Conservation (phyloP, 208 protist genomes). For the Hexamita inflata region DNA sequence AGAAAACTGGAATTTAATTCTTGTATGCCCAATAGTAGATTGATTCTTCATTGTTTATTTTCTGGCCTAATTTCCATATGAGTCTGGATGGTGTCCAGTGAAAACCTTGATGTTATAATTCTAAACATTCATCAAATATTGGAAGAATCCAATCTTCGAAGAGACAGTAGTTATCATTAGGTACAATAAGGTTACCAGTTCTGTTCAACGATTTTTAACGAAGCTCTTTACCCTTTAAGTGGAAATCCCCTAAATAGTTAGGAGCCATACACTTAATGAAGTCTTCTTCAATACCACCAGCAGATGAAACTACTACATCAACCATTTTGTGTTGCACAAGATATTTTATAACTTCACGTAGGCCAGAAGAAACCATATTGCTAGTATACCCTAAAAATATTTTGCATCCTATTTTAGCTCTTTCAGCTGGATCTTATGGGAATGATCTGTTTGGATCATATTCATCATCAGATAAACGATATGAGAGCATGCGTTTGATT, state of each 20-base stretch:
- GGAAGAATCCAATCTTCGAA: conserved; percentile 98
- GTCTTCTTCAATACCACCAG: conserved; percentile 97
- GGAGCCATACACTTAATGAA: conserved; percentile 79
- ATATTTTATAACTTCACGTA: conserved; percentile 86
- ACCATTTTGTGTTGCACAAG: conserved; percentile 77
- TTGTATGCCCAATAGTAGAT: conserved; percentile 90
- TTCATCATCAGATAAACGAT: conserved; percentile 51
- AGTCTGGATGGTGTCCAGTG: conserved; percentile 79
- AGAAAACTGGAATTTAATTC: conserved; percentile 96
- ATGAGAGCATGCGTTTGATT: conserved; percentile 63
- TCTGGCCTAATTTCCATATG: conserved; percentile 78
- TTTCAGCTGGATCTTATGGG: conserved; percentile 42
- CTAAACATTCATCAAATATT: conserved; percentile 74
- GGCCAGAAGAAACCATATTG: conserved; percentile 93
- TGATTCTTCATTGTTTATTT: conserved; percentile 74
- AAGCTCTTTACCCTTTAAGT: conserved; percentile 37
- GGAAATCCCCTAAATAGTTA: conserved; percentile 41
- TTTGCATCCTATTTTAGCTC: conserved; percentile 29
- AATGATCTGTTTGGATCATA: conserved; percentile 33
- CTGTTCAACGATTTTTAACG: conserved; percentile 73
- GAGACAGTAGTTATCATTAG: conserved; percentile 95
- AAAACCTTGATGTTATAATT: conserved; percentile 57
- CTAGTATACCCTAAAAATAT: conserved; percentile 98
- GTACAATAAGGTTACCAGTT: conserved; percentile 96
- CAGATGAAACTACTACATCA: conserved; percentile 87